A percentile compares a stretch with the other conserved stretches of the same genome.
Evolutionary conservation across 495 filamentous ascomycete genomes (phyloP).

Genomic region (Penicillium malachiteum): DNA sequence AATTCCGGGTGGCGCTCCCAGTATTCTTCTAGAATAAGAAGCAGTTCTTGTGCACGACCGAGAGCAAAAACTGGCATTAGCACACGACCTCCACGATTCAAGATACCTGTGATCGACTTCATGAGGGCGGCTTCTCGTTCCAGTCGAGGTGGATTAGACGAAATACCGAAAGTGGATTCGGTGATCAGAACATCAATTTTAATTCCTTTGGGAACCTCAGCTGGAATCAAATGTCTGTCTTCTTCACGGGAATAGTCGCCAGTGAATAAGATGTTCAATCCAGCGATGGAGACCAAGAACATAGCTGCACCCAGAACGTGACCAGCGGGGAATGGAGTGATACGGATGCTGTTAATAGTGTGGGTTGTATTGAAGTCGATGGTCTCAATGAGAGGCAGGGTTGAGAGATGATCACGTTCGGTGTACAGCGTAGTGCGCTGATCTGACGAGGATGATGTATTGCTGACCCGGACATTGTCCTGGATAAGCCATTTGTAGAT

Average conservation of each 20-base stretch:
- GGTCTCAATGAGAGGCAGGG: conserved; percentile 89
- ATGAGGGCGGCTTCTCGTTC: conserved; percentile 91
- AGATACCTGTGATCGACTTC: conserved; percentile 86
- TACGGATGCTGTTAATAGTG: conserved; percentile 91
- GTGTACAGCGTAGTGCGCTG: conserved; percentile 81
- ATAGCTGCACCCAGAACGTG: conserved; percentile 98
- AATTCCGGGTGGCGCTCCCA: conserved; percentile 84
- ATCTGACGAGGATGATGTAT: conserved; percentile 71
- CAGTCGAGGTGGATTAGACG: conserved; percentile 79
- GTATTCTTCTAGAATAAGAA: conserved; percentile 95
- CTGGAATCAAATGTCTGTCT: conserved; percentile 91
- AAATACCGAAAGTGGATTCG: conserved; percentile 94
- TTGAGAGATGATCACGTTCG: conserved; percentile 89
- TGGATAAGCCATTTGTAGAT: conserved; percentile 99
- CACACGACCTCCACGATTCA: conserved; percentile 88
- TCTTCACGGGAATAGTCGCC: conserved; percentile 95
- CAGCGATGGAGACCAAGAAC: conserved; percentile 95
- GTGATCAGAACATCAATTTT: conserved; percentile 96
- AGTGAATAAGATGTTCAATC: conserved; percentile 93
- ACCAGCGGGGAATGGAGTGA: conserved; percentile 94
- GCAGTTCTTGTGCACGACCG: conserved; percentile 86
- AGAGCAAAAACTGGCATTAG: conserved; percentile 95
- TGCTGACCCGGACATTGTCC: conserved; percentile 85
- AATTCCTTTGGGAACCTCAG: conserved; percentile 76
- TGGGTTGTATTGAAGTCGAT: conserved; percentile 98